Percentiles rank a stretch among this genome's conserved stretches.
phyloP scores from a whole-genome alignment of 345 rosid species.

The Eucalyptus caleyi region DNA sequence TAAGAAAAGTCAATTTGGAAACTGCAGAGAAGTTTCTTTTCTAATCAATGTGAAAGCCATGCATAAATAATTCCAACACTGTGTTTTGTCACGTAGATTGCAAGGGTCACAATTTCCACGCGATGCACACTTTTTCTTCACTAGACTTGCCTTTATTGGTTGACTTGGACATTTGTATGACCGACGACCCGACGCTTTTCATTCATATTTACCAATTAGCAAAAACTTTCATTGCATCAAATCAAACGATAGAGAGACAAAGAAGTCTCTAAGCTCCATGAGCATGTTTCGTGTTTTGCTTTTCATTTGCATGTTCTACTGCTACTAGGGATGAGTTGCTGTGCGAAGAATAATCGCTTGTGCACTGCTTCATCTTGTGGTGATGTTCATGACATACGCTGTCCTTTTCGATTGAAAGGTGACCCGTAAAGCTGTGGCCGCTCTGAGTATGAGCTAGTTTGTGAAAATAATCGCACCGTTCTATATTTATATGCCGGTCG shows the following conservation, averaged over 20 bases:
- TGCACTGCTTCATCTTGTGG: accelerated
- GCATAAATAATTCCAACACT: background rate
- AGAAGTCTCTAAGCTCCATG: accelerated
- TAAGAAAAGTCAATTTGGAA: too few relatives aligned
- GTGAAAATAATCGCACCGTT: background rate
- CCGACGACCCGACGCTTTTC: background rate
- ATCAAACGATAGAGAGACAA: background rate
- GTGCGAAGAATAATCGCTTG: accelerated
- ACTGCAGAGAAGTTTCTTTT: background rate
- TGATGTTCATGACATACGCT: accelerated
- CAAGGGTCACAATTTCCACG: accelerated
- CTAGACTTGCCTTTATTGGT: background rate
- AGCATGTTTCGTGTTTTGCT: background rate
- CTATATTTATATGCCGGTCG: accelerated
- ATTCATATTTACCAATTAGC: background rate
- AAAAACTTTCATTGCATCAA: background rate
- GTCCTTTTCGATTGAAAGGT: background rate
- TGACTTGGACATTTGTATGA: background rate
- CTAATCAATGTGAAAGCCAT: too few relatives aligned
- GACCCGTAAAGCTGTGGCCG: accelerated
- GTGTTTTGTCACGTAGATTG: background rate
- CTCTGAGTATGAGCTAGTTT: background rate
- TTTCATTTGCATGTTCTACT: background rate
- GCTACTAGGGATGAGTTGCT: accelerated
- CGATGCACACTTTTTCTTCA: accelerated